Conservation (phyloP, 1,284 basidiomycete genomes). For the Dichomitus squalens region DNA sequence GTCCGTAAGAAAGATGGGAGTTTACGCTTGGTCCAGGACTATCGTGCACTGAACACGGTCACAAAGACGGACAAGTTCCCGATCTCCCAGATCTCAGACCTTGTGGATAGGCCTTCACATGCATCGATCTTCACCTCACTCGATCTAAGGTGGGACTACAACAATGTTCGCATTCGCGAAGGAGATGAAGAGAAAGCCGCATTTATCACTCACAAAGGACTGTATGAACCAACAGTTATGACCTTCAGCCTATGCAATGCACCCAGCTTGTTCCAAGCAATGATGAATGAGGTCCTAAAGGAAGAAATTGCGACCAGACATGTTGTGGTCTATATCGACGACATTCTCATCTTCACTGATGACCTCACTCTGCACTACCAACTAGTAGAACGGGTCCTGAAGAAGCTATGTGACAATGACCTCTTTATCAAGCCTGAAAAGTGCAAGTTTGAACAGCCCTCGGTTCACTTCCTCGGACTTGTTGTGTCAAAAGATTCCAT, state of each 20-base stretch:
- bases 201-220: conserved; percentile 19
- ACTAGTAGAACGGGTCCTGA: conserved; percentile 32
- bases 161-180: conserved; percentile 5
- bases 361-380: conserved; percentile 8
- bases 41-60: conserved; percentile 17
- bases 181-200: conserved; percentile 23
- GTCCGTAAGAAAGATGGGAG: conserved; percentile 42
- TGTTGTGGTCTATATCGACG: conserved; percentile 7
- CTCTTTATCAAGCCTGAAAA: conserved; percentile 39
- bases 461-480: conserved; percentile 25
- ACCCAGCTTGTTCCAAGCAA: conserved; percentile 30
- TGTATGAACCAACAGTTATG: conserved; percentile 35
- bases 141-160: conserved; percentile 10
- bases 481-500: neutral
- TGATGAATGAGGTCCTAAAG: conserved; percentile 8
- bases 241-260: conserved; percentile 35
- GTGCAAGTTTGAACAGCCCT: conserved; percentile 35
- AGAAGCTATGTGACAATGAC: conserved; percentile 29
- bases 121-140: conserved; percentile 5
- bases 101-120: neutral
- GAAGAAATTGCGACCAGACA: conserved; percentile 4
- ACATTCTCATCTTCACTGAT: conserved; percentile 11
- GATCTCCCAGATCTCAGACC: neutral
- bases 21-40: conserved; percentile 35
- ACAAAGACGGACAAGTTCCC: conserved; percentile 29